Base-by-base conservation (phyloP, 2,329 filamentous ascomycete species). In the Aspergillus cejpii region DNA sequence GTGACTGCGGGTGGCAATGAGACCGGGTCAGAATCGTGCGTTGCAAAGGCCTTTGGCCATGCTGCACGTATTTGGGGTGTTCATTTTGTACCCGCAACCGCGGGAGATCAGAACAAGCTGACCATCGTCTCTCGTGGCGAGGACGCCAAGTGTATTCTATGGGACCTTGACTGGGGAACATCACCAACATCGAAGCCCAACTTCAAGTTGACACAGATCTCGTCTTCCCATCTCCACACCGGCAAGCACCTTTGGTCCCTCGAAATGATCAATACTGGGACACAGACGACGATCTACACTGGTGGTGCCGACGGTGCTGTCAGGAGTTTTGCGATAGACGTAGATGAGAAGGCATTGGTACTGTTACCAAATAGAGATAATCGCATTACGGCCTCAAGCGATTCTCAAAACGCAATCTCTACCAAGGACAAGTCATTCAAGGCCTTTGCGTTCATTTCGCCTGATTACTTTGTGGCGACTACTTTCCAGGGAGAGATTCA, bases 161-260 rank as follows among this genome's bases (percentile, higher is more conserved):
- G 90, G 88, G 71, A 71, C 36, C 62, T 85, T 7, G 63, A 64
- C 0, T 81, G n/a, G 45, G 51, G 56, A 12, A 42, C 41, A 29
- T 48, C 52, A 11, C 39, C 37, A 3, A 38, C 27, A 2, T 42
- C 52, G 8, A 39, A 27, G 33, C 48, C 49, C 7, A 42, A 50
- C 15, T 62, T 60, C 38, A 44, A 50, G 2, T 50, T 67, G 29
- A 55, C 20, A 17, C 55, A 85, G 40, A 60, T 74, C 1, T 70
- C 74, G 1, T 79, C 76, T 6, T 77, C 80, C 39, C 73, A 77
- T 2, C 78, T 81, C 48, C 90, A 97, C 61, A 75, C 73, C 26
- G 92, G 92, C 5, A 98, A 96, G 65, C 89, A 96, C 60, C 81
- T 97, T 5, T 97, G 91, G 90, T 83, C 89, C 0, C 74, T 81